Evolutionary conservation across 2,329 filamentous ascomycete species (phyloP).

Genomic region (Cytospora piceicola): DNA sequence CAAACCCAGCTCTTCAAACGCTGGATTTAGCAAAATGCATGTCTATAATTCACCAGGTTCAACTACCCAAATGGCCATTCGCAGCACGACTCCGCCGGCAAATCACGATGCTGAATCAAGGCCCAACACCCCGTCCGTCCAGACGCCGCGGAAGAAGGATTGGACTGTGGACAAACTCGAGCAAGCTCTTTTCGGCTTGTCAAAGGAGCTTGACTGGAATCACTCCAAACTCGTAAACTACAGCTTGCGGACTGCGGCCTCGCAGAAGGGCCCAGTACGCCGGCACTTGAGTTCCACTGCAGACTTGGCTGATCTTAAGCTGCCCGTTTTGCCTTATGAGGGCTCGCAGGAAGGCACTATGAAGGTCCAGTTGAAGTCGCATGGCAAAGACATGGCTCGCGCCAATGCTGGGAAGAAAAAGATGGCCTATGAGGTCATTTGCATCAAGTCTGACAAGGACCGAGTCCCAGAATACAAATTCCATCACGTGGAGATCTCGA

Average conservation of each 20-base stretch:
- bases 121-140: constrained; percentile 37
- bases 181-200: constrained; percentile 44
- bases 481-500: constrained; percentile 63
- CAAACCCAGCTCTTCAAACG: constrained; percentile 2
- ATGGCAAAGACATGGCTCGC: constrained; percentile 45
- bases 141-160: constrained; percentile 42
- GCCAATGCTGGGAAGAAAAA: constrained; percentile 51
- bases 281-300: constrained; percentile 49
- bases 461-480: constrained; percentile 63
- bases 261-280: constrained; percentile 42
- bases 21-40: constrained; percentile 4
- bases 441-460: constrained; percentile 54
- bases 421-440: constrained; percentile 46
- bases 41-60: background rate
- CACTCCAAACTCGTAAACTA: constrained; percentile 52
- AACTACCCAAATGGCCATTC: constrained; percentile 1
- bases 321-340: constrained; percentile 23
- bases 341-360: constrained; percentile 40
- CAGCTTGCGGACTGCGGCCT: constrained; percentile 50
- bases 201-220: constrained; percentile 49
- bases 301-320: constrained; percentile 51
- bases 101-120: constrained; percentile 17
- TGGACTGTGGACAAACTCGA: constrained; percentile 52
- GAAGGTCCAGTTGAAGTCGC: constrained; percentile 58
- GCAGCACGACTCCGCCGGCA: constrained; percentile 14